Evolutionary conservation across 2,329 filamentous ascomycete genomes (phyloP), one percentile per base, ranked within the genome.

Genomic region (Neoscytalidium dimidiatum): DNA sequence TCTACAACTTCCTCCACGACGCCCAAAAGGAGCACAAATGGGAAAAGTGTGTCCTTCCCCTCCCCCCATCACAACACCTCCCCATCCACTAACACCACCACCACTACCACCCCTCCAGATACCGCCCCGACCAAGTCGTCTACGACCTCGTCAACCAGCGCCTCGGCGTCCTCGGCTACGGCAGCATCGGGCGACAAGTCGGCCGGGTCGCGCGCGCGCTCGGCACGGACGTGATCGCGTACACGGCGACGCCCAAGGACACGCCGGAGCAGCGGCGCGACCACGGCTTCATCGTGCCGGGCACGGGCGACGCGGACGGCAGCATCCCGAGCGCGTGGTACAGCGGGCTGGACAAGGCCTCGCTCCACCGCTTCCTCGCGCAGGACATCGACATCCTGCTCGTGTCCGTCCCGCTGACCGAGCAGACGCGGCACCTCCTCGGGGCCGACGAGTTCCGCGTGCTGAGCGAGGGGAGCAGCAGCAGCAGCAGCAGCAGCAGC

Each of bases 151-250:
- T 87, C 0, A 85, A 85, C 0, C 83, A 85, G 70, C 78, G 83
- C 28, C 77, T 90, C 1, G 88, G 86, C 0, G 84, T 90, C 14
- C 71, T 88, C 11, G 86, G 86, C 0, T 89, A 89, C 69, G 86
- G 86, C 5, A 85, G 83, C 70, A 88, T 89, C 67, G 86, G 86
- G 14, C 77, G 86, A 66, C 86, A 88, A 74, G 84, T 85, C 44
- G 85, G 81, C 35, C 80, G 81, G 28, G 82, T 92, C 3, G 85
- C 85, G 11, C 82, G 81, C 14, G 88, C 89, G 2, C 76, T 92
- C 70, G 91, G 91, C 19, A 89, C 92, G 84, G 82, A 87, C 29
- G 85, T 94, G 0, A 82, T 92, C 72, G 91, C 91, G 0, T 93
- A 90, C 79, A 94, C 91, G 0, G 87, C 90, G 0, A 86, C 86